These are phyloP conservation scores for Corchorus capsularis DNA, from an alignment of 345 rosid species.

Conservation along the genomic window DNA sequence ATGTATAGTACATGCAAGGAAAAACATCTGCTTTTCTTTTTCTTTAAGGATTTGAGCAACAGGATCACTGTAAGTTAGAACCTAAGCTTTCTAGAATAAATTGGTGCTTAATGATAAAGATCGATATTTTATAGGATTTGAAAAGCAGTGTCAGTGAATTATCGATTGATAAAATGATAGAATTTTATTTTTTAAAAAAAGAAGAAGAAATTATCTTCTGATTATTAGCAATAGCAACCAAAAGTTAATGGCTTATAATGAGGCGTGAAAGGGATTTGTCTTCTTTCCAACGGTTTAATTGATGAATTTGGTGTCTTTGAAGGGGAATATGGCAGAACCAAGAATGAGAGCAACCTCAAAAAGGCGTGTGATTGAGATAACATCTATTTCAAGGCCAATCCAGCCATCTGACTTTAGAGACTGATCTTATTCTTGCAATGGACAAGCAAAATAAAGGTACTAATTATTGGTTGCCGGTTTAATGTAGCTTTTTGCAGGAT, in stretches of 20 bases:
- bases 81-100: not conserved
- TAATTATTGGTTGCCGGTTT: not conserved
- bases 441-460: conserved; percentile 78
- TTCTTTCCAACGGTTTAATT: not conserved
- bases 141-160: not conserved
- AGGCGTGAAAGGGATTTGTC: not conserved
- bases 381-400: conserved; percentile 91
- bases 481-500: not conserved
- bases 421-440: conserved; percentile 90
- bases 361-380: conserved; percentile 81
- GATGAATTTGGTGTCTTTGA: conserved; percentile 8
- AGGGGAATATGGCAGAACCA: conserved; percentile 89
- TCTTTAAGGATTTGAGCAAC: not conserved
- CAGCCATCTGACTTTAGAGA: conserved; percentile 77
- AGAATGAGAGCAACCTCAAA: conserved; percentile 90
- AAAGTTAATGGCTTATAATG: not conserved
- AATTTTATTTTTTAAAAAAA: not conserved
- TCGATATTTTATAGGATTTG: not conserved
- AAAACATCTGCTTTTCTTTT: not conserved
- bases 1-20: too few relatives aligned
- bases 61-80: not conserved
- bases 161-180: not conserved
- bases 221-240: not conserved
- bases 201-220: not conserved
- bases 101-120: not conserved